Percentiles rank a stretch among this genome's conserved stretches.
Conservation (phyloP, 129 eudicot species). For the Pulicaria dysenterica region DNA sequence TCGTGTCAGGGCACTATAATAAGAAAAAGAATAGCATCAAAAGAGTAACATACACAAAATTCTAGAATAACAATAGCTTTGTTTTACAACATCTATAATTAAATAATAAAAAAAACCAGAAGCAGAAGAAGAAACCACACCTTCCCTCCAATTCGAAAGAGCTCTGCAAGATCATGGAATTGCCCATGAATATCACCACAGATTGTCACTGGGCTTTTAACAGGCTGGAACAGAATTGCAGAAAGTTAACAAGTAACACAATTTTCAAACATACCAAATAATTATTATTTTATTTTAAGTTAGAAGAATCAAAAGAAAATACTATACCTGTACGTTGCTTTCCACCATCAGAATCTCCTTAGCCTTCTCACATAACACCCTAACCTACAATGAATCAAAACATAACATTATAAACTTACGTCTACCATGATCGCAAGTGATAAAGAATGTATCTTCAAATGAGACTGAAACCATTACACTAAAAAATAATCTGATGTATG, state of each 20-base stretch:
- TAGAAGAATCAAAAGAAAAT: neutral
- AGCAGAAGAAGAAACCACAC: slow-evolving; percentile 28
- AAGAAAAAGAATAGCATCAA: slow-evolving; percentile 14
- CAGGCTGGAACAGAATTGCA: slow-evolving; percentile 55
- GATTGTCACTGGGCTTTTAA: slow-evolving; percentile 90
- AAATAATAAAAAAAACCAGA: neutral
- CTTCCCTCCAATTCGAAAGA: slow-evolving; percentile 92
- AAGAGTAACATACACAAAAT: neutral
- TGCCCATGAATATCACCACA: slow-evolving; percentile 98
- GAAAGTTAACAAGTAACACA: neutral
- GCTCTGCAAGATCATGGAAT: slow-evolving; percentile 96
- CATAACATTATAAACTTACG: neutral
- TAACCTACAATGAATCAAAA: slow-evolving; percentile 49
- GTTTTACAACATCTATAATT: neutral
- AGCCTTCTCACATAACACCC: slow-evolving; percentile 78
- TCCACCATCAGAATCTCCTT: slow-evolving; percentile 85
- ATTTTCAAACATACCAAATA: neutral
- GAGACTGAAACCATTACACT: neutral
- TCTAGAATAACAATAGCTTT: neutral
- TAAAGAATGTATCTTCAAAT: neutral
- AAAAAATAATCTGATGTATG: neutral
- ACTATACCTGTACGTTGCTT: slow-evolving; percentile 89
- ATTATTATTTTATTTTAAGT: neutral
- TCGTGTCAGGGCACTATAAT: slow-evolving; percentile 87
- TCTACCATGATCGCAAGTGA: neutral